Conservation (phyloP, 176 grass and related monocot species). For the Aegilops longissima region DNA sequence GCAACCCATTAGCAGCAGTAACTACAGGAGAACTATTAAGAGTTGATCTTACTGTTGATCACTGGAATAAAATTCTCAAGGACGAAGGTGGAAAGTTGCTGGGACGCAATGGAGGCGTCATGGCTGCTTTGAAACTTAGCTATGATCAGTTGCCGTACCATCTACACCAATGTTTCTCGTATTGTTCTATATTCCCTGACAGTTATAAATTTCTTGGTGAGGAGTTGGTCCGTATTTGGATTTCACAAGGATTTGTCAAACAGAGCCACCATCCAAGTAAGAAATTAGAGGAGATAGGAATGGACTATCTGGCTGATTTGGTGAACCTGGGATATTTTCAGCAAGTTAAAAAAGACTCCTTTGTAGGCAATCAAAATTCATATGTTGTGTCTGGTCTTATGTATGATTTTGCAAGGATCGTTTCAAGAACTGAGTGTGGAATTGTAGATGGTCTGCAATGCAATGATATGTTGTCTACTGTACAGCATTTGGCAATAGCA, state of each 20-base stretch:
- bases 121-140: slow-evolving; percentile 10
- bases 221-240: slow-evolving; percentile 26
- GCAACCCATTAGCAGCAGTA: slow-evolving; percentile 40
- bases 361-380: background rate
- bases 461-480: background rate
- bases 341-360: too few species aligned
- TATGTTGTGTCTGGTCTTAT: slow-evolving; percentile 32
- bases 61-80: slow-evolving; percentile 24
- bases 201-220: background rate
- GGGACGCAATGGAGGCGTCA: background rate
- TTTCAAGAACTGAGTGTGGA: background rate
- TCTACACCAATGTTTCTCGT: slow-evolving; percentile 1
- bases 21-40: background rate
- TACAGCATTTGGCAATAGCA: slow-evolving; percentile 25
- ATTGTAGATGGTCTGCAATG: background rate
- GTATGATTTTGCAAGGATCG: slow-evolving; percentile 37
- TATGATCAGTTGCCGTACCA: slow-evolving; percentile 23
- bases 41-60: background rate
- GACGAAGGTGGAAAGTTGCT: slow-evolving; percentile 23
- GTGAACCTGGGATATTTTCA: slow-evolving; percentile 19
- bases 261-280: background rate
- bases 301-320: slow-evolving; percentile 16
- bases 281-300: slow-evolving; percentile 33
- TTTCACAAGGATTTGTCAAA: slow-evolving; percentile 55
- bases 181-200: slow-evolving; percentile 4